These are phyloP conservation scores for Lentinus brumalis DNA, from an alignment of 768 basidiomycete species.

Conservation along the genomic window DNA sequence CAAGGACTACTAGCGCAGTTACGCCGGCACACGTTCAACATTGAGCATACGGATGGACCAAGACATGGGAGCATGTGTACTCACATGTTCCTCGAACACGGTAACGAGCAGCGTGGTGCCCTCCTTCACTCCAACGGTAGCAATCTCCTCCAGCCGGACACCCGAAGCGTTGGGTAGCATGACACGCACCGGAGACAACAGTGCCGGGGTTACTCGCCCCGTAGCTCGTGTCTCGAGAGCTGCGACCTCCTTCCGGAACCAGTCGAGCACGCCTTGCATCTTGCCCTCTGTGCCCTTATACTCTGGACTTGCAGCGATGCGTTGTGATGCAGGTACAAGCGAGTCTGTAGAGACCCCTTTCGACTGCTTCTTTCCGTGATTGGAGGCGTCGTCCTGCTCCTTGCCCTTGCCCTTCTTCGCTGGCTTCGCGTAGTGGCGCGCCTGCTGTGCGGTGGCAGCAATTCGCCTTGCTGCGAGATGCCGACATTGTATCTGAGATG, in stretches of 20 bases:
- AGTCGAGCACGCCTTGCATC: conserved; percentile 68
- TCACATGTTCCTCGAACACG: conserved; percentile 77
- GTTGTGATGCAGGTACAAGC: conserved; percentile 70
- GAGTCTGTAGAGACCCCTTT: conserved; percentile 48
- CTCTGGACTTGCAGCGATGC: conserved; percentile 57
- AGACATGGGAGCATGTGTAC: conserved; percentile 25
- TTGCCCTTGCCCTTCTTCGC: conserved; percentile 15
- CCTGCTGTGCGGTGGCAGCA: conserved; percentile 1
- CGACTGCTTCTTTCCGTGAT: background rate
- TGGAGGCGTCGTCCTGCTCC: background rate
- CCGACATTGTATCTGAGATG: background rate
- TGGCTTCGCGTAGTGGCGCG: conserved; percentile 16
- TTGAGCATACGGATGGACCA: no score
- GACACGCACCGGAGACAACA: conserved; percentile 72
- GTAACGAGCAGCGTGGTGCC: conserved; percentile 74
- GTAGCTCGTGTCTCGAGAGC: conserved; percentile 67
- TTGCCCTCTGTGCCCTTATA: conserved; percentile 62
- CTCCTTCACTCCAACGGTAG: conserved; percentile 80
- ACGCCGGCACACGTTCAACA: no score
- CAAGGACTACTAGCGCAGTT: conserved; percentile 56
- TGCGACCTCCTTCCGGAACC: conserved; percentile 79
- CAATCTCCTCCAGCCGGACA: conserved; percentile 62
- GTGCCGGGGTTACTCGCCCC: conserved; percentile 73
- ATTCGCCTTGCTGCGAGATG: background rate
- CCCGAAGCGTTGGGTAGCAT: conserved; percentile 39